Evolutionary conservation across 257 asterid species (phyloP), one percentile per base, ranked within the genome.

Genomic region (Coffea eugenioides): DNA sequence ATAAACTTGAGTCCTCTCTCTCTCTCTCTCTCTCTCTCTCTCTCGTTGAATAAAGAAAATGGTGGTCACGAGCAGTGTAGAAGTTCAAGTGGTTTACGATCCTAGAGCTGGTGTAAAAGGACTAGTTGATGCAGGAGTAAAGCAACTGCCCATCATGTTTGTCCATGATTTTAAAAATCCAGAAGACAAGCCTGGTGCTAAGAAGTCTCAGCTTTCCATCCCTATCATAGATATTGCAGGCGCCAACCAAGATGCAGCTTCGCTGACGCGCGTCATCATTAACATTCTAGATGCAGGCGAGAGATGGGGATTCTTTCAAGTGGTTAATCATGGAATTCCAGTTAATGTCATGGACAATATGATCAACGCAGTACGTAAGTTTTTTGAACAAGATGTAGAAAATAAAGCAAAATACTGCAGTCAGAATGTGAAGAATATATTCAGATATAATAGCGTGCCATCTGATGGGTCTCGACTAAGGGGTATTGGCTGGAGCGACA

Each of bases 231-330:
- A 75, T 45, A 41, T 75, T 27, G 41, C 41, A 21, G 79, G 69
- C 56, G 14, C 23, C 59, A 71, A 71, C 41, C 59, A 8, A 21
- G 56, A 75, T n/a, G 57, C 25, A 23, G 71, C 43, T 41, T 18
- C 3, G 25, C 70, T 31, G 14, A 25, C 79, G 2, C 25, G 18
- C 0, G 13, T 75, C 2, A 39, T 61, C 6, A n/a, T 10, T 25
- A 5, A 15, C 23, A 75, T 75, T 43, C 43, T 57, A 3, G 25
- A 62, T 48, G 71, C 79, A 12, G 41, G 71, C 0, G 71, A 75
- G 79, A 6, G 23, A 1, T 75, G 79, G 79, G 79, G 79, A n/a
- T 75, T 59, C 59, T 75, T 75, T 36, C 79, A 75, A 49, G 71
- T 61, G 49, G 15, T 75, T 12, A 61, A 75, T 15, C 79, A 75